phyloP scores from a whole-genome alignment of 257 asterid species.

The Ajuga chamaepitys region DNA sequence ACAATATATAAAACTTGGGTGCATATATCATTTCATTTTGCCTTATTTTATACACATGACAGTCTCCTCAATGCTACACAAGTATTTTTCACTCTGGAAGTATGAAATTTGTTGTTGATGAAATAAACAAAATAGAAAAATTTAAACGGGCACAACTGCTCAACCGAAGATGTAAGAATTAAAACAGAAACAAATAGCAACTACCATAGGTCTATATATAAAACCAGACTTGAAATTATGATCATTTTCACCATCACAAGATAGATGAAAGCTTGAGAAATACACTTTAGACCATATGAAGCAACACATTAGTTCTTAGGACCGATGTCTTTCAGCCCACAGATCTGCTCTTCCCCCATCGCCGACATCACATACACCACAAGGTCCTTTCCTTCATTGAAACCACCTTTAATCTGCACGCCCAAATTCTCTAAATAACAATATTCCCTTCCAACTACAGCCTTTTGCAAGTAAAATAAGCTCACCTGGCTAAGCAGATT shows the following conservation, averaged over 20 bases:
- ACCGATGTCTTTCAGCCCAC: constrained; percentile 57
- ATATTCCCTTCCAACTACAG: neutral
- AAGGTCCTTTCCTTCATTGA: constrained; percentile 70
- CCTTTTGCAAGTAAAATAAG: neutral
- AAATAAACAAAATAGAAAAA: too few species aligned
- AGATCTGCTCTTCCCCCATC: constrained; percentile 82
- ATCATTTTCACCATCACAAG: constrained; percentile 10
- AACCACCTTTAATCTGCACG: constrained; percentile 49
- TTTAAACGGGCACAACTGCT: too few species aligned
- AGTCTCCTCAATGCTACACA: too few species aligned
- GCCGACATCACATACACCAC: constrained; percentile 61
- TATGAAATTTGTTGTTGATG: too few species aligned
- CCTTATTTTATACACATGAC: too few species aligned
- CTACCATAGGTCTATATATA: neutral
- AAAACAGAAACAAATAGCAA: neutral
- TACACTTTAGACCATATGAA: constrained; percentile 1
- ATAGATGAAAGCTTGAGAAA: neutral
- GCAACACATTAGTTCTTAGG: constrained; percentile 30
- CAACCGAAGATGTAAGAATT: too few species aligned
- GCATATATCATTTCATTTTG: too few species aligned
- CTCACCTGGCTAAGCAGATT: constrained; percentile 53
- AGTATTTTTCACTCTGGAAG: too few species aligned
- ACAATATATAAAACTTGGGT: too few species aligned
- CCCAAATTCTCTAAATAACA: neutral
- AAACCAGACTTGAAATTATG: neutral